Evolutionary conservation across 75 land plant genomes (phyloP).

Genomic region (Pinus taeda): DNA sequence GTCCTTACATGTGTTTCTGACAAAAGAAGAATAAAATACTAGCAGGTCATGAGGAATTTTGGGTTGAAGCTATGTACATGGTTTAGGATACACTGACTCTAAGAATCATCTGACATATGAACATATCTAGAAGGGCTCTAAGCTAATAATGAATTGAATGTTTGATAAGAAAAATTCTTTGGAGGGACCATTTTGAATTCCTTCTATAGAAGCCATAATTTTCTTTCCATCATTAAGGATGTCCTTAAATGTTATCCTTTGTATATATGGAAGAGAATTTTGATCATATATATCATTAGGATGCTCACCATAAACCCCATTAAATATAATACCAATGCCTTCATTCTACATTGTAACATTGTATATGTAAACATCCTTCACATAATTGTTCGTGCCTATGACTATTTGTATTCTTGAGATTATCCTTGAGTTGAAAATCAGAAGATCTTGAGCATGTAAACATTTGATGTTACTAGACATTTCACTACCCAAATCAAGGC

Average conservation of each 20-base stretch:
- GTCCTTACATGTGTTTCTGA: conserved; percentile 1
- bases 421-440: conserved; percentile 35
- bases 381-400: conserved; percentile 75
- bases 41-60: conserved; percentile 8
- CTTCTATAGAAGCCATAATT: conserved; percentile 57
- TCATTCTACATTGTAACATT: conserved; percentile 56
- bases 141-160: conserved; percentile 34
- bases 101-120: conserved; percentile 61
- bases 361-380: conserved; percentile 56
- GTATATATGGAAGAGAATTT: conserved; percentile 58
- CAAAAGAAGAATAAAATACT: conserved; percentile 16
- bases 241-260: conserved; percentile 55
- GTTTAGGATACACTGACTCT: conserved; percentile 48
- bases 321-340: conserved; percentile 51
- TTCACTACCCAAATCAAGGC: conserved; percentile 86
- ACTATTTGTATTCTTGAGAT: conserved; percentile 70
- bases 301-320: conserved; percentile 65
- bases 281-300: conserved; percentile 73
- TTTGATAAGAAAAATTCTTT: conserved; percentile 54
- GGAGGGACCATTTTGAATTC: conserved; percentile 48
- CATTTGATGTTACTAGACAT: conserved; percentile 85
- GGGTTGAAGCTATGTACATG: conserved; percentile 38
- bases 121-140: conserved; percentile 64
- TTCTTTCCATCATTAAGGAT: conserved; percentile 50
- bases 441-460: conserved; percentile 55